These are phyloP conservation scores for Thermothelomyces thermophilus DNA, from an alignment of 2,329 filamentous ascomycete genomes.

Conservation along the genomic window DNA sequence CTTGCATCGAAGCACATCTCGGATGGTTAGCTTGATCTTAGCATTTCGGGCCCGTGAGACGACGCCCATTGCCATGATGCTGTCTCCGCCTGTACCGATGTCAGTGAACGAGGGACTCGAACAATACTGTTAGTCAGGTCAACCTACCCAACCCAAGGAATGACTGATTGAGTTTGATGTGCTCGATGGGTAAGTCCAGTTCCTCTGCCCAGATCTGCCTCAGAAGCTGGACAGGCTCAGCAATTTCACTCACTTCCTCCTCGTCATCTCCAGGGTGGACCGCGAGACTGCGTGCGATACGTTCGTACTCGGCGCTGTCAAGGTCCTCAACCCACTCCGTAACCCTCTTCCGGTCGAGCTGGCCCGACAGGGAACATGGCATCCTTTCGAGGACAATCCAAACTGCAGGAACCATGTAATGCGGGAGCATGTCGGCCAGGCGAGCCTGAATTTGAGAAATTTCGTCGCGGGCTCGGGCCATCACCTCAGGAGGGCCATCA, in stretches of 20 bases:
- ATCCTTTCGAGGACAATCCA: conserved; percentile 22
- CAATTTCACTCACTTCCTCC: conserved; percentile 11
- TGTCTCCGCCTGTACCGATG: conserved; percentile 20
- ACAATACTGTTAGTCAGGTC: neutral
- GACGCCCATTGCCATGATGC: conserved; percentile 24
- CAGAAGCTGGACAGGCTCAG: conserved; percentile 13
- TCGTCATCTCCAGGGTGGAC: neutral
- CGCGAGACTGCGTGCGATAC: conserved; percentile 15
- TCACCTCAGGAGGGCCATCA: conserved; percentile 8
- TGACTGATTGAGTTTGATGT: conserved; percentile 16
- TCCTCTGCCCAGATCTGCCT: conserved; percentile 22
- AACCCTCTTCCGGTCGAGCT: conserved; percentile 18
- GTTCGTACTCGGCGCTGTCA: conserved; percentile 15
- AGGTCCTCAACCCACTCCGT: conserved; percentile 17
- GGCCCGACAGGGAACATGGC: conserved; percentile 21
- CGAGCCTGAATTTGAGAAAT: conserved; percentile 13
- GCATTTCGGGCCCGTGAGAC: conserved; percentile 23
- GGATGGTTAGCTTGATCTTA: conserved; percentile 19
- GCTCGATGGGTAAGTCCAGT: conserved; percentile 15
- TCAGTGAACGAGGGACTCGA: neutral
- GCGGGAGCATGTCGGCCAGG: conserved; percentile 17
- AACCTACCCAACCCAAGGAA: conserved; percentile 22
- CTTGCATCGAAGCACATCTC: conserved; percentile 22
- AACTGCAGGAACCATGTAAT: conserved; percentile 22
- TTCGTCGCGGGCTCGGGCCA: conserved; percentile 13